These are phyloP conservation scores for Vigna hirtella DNA, from an alignment of 306 rosid species.

Conservation along the genomic window DNA sequence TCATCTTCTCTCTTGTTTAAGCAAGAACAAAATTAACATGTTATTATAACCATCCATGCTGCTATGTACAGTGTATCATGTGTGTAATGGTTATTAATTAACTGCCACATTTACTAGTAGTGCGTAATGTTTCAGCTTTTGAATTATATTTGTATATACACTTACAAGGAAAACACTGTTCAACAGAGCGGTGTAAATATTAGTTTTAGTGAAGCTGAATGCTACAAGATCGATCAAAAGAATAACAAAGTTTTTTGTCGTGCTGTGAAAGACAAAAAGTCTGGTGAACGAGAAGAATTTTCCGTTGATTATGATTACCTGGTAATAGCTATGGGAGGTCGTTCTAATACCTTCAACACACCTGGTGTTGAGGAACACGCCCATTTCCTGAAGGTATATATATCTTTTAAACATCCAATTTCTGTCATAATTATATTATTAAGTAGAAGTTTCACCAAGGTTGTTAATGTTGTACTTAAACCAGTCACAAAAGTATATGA, in stretches of 20 bases:
- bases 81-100: too few species aligned
- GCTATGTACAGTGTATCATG: too few species aligned
- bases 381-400: constrained; percentile 81
- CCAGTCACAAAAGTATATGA: not conserved
- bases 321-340: constrained; percentile 80
- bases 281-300: constrained; percentile 67
- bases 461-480: not conserved
- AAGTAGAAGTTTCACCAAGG: not conserved
- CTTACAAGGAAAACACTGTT: constrained; percentile 18
- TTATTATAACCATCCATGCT: not conserved
- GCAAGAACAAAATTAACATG: not conserved
- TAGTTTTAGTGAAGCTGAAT: constrained; percentile 81
- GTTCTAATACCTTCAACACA: constrained; percentile 91
- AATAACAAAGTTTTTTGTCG: constrained; percentile 78
- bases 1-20: not conserved
- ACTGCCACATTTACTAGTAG: too few species aligned
- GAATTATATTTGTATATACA: not conserved
- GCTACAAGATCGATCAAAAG: constrained; percentile 80
- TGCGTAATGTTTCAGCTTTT: not conserved
- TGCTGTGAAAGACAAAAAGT: constrained; percentile 50
- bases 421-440: not conserved
- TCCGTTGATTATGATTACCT: constrained; percentile 87
- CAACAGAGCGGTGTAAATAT: constrained; percentile 67
- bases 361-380: constrained; percentile 92
- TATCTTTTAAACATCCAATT: constrained; percentile 1